Evolutionary conservation across 2,329 filamentous ascomycete species (phyloP).

Genomic region (Cladosporium austrohemisphaericum): DNA sequence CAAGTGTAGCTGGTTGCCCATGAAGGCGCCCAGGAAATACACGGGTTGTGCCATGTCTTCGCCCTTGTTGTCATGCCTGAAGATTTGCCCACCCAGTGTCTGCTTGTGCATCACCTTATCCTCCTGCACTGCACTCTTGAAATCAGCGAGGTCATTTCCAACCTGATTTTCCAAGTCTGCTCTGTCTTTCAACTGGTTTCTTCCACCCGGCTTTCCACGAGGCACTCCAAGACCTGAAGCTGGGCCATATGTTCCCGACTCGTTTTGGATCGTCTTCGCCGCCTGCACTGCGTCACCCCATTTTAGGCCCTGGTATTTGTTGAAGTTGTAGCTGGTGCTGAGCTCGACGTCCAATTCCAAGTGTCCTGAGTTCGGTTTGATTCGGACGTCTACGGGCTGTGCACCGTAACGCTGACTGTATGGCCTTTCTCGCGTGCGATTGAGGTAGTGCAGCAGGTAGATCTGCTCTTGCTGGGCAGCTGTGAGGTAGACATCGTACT

Average conservation of each 20-base stretch:
- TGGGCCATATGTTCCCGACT: constrained; percentile 44
- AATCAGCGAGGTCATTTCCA: constrained; percentile 47
- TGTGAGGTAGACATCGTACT: constrained; percentile 84
- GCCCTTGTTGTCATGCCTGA: constrained; percentile 60
- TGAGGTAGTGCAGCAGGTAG: constrained; percentile 85
- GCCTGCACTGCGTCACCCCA: constrained; percentile 75
- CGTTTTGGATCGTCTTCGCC: constrained; percentile 38
- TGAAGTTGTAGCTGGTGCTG: constrained; percentile 69
- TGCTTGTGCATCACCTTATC: constrained; percentile 73
- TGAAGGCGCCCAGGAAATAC: constrained; percentile 92
- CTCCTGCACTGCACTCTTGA: constrained; percentile 63
- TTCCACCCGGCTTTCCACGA: constrained; percentile 18
- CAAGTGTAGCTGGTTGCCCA: constrained; percentile 78
- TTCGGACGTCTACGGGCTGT: constrained; percentile 67
- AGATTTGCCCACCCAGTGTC: constrained; percentile 79
- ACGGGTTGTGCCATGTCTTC: constrained; percentile 58
- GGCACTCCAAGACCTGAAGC: constrained; percentile 42
- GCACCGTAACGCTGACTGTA: constrained; percentile 56
- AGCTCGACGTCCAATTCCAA: constrained; percentile 90
- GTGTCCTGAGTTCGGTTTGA: constrained; percentile 79
- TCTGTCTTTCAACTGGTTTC: constrained; percentile 41
- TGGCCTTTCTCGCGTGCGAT: constrained; percentile 62
- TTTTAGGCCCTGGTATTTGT: constrained; percentile 73
- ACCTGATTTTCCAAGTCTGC: constrained; percentile 41
- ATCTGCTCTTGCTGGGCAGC: constrained; percentile 57